Conservation (phyloP, 768 basidiomycete genomes). For the Sporobolomyces phaffii region DNA sequence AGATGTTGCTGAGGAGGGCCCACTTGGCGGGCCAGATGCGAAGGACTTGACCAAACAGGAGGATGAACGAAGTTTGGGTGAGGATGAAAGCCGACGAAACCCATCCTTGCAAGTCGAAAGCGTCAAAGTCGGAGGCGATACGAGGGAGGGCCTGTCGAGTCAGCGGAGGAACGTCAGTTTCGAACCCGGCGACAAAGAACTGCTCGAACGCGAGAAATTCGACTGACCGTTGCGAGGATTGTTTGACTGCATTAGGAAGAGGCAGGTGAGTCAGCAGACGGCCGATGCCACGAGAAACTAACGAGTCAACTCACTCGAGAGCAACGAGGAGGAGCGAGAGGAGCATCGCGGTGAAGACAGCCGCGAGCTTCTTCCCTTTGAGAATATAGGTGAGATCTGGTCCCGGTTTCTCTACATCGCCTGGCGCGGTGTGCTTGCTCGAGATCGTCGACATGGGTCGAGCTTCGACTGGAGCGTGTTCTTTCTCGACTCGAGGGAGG, state of each 20-base stretch:
- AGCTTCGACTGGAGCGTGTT: not conserved
- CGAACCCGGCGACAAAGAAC: not conserved
- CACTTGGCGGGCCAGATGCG: conserved; percentile 46
- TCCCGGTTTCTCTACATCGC: not conserved
- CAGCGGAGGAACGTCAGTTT: not conserved
- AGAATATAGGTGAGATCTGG: conserved; percentile 3
- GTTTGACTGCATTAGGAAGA: too few species aligned
- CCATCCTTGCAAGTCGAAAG: conserved; percentile 45
- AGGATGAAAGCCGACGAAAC: conserved; percentile 42
- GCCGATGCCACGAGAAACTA: not conserved
- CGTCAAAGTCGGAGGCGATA: conserved; percentile 45
- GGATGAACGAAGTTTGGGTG: conserved; percentile 42
- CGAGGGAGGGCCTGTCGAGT: conserved; percentile 9
- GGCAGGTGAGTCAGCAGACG: too few species aligned
- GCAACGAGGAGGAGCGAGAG: conserved; percentile 22
- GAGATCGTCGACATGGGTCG: not conserved
- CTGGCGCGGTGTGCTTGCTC: not conserved
- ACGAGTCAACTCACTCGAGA: conserved; percentile 19
- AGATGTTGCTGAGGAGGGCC: conserved; percentile 8
- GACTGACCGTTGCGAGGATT: conserved; percentile 44
- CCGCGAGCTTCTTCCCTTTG: conserved; percentile 34
- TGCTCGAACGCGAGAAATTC: not conserved
- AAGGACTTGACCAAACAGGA: conserved; percentile 45
- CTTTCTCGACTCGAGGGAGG: not conserved
- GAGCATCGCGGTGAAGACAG: conserved; percentile 33